Conservation (phyloP, 2,329 filamentous ascomycete genomes). For the Calonectria pseudoturangicola region DNA sequence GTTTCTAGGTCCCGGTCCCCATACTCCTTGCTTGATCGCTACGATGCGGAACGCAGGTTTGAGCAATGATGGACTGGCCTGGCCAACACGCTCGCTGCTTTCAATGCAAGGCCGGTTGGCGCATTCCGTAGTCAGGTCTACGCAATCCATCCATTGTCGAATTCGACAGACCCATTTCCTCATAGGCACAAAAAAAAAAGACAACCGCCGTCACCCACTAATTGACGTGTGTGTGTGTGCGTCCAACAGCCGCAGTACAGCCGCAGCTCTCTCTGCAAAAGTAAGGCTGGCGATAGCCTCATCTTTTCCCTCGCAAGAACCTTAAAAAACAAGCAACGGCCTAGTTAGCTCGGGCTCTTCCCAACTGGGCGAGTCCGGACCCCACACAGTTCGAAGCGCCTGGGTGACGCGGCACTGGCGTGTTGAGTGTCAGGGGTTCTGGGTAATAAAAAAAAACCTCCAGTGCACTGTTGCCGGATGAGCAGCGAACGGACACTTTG, state of each 20-base stretch:
- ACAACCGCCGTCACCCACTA: neutral
- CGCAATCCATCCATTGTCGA: neutral
- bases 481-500: constrained; percentile 10
- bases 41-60: no score
- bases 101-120: no score
- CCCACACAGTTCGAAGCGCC: constrained; percentile 20
- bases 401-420: constrained; percentile 40
- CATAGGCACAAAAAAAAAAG: neutral
- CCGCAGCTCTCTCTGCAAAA: neutral
- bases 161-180: neutral
- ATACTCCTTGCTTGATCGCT: no score
- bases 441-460: constrained; percentile 31
- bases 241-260: neutral
- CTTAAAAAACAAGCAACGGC: constrained; percentile 19
- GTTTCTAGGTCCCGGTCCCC: neutral
- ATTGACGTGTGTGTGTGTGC: neutral
- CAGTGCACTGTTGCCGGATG: constrained; percentile 8
- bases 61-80: no score
- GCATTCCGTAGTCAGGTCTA: no score
- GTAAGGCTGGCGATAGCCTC: constrained; percentile 30
- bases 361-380: neutral
- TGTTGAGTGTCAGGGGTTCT: constrained; percentile 37
- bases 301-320: neutral
- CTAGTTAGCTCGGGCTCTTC: neutral
- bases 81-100: no score